phyloP scores from a whole-genome alignment of 805 yeast genomes.

The Myxozyma kluyveri region DNA sequence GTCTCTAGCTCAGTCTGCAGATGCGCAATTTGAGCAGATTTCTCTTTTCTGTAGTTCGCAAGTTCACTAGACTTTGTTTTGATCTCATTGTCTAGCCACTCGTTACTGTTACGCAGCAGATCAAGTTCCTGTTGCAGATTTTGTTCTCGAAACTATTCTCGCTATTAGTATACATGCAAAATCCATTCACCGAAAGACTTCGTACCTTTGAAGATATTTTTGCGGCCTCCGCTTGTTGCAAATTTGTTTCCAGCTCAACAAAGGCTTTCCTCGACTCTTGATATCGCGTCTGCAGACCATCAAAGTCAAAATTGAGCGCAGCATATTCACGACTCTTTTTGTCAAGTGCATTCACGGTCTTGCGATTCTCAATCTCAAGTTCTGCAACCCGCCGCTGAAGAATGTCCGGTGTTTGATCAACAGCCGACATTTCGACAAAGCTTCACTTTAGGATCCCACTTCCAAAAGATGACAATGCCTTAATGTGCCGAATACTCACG shows the following conservation, averaged over 20 bases:
- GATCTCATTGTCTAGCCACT: constrained; percentile 45
- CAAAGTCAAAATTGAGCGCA: constrained; percentile 42
- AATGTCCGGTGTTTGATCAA: not conserved
- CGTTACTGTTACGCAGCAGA: constrained; percentile 43
- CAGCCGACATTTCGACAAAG: constrained; percentile 3
- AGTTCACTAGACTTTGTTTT: constrained; percentile 39
- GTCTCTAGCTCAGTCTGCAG: constrained; percentile 42
- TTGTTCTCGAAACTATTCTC: constrained; percentile 39
- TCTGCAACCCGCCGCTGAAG: constrained; percentile 29
- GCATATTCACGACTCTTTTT: constrained; percentile 35
- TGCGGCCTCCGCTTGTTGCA: constrained; percentile 39
- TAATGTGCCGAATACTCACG: no score
- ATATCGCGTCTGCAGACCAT: constrained; percentile 39
- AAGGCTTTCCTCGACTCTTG: constrained; percentile 44
- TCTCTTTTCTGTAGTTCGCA: constrained; percentile 36
- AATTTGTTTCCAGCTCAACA: constrained; percentile 42
- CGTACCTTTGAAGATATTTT: constrained; percentile 32
- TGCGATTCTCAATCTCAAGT: constrained; percentile 33
- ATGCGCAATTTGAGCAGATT: constrained; percentile 36
- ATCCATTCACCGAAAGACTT: not conserved
- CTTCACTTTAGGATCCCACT: not conserved
- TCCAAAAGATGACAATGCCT: no score
- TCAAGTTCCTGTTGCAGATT: constrained; percentile 45
- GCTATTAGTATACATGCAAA: not conserved
- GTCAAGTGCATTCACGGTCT: constrained; percentile 35